Conservation (phyloP, 2,329 filamentous ascomycete species). For the Thermothelomyces thermophilus region DNA sequence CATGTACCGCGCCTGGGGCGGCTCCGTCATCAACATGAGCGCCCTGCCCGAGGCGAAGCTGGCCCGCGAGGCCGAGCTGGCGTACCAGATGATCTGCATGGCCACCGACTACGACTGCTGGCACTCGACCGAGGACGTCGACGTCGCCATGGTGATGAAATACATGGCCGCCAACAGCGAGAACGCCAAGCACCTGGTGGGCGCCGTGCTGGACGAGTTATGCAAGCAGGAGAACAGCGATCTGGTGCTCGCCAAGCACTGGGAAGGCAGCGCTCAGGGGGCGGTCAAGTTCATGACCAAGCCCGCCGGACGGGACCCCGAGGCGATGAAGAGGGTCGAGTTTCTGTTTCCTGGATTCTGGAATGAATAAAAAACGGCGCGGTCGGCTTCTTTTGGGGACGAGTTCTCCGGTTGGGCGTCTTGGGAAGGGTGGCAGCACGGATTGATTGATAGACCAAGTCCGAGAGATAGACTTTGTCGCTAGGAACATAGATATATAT, state of each 20-base stretch:
- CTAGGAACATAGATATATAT: neutral
- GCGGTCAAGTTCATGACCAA: constrained; percentile 79
- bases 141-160: constrained; percentile 93
- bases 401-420: neutral
- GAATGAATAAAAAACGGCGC: constrained; percentile 31
- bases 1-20: constrained; percentile 91
- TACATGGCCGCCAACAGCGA: constrained; percentile 91
- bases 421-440: no score
- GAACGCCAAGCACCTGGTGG: constrained; percentile 81
- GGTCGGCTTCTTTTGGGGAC: neutral
- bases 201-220: constrained; percentile 79
- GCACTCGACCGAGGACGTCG: constrained; percentile 76
- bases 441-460: neutral
- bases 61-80: constrained; percentile 90
- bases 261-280: constrained; percentile 68
- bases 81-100: constrained; percentile 99
- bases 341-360: constrained; percentile 86
- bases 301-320: constrained; percentile 61
- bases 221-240: constrained; percentile 69
- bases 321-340: constrained; percentile 71
- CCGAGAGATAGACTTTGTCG: neutral
- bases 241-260: constrained; percentile 72
- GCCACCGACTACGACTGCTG: constrained; percentile 99
- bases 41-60: constrained; percentile 92
- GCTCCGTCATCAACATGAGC: constrained; percentile 97